Conservation (phyloP, 2,329 filamentous ascomycete genomes). For the Cladosporium sp. region DNA sequence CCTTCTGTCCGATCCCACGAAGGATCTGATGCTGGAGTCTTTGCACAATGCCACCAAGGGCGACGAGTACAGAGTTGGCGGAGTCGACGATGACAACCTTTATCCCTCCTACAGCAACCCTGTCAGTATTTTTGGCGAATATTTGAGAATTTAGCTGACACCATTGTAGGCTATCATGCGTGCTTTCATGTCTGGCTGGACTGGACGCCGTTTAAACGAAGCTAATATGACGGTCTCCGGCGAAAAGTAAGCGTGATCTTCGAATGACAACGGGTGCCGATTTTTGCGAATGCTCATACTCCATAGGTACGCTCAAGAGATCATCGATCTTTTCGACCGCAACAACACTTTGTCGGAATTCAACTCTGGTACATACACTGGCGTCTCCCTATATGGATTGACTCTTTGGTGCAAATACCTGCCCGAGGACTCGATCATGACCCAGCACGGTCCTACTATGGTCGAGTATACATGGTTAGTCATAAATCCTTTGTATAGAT, state of each 20-base stretch:
- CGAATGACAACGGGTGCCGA: background rate
- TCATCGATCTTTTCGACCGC: constrained; percentile 59
- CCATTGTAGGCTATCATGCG: constrained; percentile 57
- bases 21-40: constrained; percentile 54
- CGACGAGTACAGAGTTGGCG: constrained; percentile 63
- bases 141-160: background rate
- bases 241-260: constrained; percentile 44
- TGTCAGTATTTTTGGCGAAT: background rate
- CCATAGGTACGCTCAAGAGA: constrained; percentile 50
- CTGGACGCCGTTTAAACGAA: constrained; percentile 56
- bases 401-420: constrained; percentile 64
- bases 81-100: constrained; percentile 62
- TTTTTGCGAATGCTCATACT: background rate
- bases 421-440: constrained; percentile 56
- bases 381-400: constrained; percentile 62
- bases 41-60: constrained; percentile 59
- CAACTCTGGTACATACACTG: constrained; percentile 64
- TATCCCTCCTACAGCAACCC: constrained; percentile 65
- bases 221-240: constrained; percentile 61
- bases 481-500: background rate
- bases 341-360: constrained; percentile 63
- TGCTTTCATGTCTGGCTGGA: constrained; percentile 63
- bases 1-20: constrained; percentile 46
- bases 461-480: constrained; percentile 54
- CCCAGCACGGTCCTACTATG: constrained; percentile 54